Evolutionary conservation across 129 eudicot species (phyloP).

Genomic region (Ambrosia trifida): DNA sequence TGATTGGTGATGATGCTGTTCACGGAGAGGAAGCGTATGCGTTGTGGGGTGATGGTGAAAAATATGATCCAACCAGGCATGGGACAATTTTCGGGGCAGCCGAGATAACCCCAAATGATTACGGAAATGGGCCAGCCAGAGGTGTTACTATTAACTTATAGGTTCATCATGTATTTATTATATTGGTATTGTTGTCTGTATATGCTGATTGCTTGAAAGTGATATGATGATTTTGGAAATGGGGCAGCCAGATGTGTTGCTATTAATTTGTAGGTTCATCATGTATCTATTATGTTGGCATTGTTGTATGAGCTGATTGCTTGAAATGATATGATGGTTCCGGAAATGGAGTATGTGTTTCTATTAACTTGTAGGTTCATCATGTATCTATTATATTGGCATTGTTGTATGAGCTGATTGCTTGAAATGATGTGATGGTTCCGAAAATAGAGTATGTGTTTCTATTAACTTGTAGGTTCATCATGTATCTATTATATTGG

Average conservation of each 20-base stretch:
- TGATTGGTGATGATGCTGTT: constrained; percentile 83
- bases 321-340: too few species aligned
- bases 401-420: too few species aligned
- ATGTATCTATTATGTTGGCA: too few species aligned
- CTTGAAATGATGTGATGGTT: too few species aligned
- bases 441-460: constrained; percentile 55
- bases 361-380: too few species aligned
- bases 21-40: constrained; percentile 90
- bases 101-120: constrained; percentile 38
- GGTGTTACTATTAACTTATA: constrained; percentile 67
- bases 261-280: too few species aligned
- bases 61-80: constrained; percentile 58
- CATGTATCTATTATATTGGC: too few species aligned
- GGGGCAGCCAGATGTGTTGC: too few species aligned
- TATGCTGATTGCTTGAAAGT: too few species aligned
- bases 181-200: background rate
- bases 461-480: constrained; percentile 52
- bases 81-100: constrained; percentile 47
- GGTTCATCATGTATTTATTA: background rate
- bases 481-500: background rate
- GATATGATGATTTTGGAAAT: too few species aligned
- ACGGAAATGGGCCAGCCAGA: constrained; percentile 49
- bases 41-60: constrained; percentile 87
- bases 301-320: too few species aligned
- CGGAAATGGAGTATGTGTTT: too few species aligned